Conservation (phyloP, 805 yeast species). For the Saccharomycopsis microspora region DNA sequence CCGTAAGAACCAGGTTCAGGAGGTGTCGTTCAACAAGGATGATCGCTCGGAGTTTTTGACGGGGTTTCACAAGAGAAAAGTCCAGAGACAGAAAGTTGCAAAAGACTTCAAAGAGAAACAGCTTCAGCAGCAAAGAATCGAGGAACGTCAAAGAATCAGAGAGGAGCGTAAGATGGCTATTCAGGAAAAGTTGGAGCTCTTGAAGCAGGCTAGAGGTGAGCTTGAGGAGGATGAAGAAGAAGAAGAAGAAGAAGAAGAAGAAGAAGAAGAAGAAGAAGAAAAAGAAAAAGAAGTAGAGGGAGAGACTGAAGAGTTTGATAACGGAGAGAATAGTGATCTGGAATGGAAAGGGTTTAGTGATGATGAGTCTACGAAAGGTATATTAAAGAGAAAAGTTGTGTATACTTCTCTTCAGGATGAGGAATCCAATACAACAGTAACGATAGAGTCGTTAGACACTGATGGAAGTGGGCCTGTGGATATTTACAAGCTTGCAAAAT, state of each 20-base stretch:
- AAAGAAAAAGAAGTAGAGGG: slow-evolving; percentile 19
- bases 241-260: slow-evolving; percentile 14
- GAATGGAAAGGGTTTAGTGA: neutral
- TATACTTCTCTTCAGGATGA: slow-evolving; percentile 14
- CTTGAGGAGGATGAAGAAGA: slow-evolving; percentile 18
- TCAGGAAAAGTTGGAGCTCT: slow-evolving; percentile 48
- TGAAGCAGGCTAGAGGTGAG: slow-evolving; percentile 33
- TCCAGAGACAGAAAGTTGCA: slow-evolving; percentile 82
- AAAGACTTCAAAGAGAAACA: slow-evolving; percentile 65
- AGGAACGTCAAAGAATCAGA: slow-evolving; percentile 57
- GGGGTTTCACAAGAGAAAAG: slow-evolving; percentile 90
- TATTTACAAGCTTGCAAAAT: slow-evolving; percentile 51
- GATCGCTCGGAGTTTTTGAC: slow-evolving; percentile 78
- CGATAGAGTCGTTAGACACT: slow-evolving; percentile 37
- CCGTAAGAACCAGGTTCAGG: slow-evolving; percentile 51
- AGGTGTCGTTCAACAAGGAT: slow-evolving; percentile 73
- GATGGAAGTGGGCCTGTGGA: slow-evolving; percentile 27
- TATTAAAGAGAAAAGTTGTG: slow-evolving; percentile 14
- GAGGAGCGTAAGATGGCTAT: slow-evolving; percentile 61
- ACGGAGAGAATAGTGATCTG: slow-evolving; percentile 17
- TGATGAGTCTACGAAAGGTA: slow-evolving; percentile 17
- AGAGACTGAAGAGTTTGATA: slow-evolving; percentile 31
- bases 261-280: slow-evolving; percentile 16
- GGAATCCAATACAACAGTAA: slow-evolving; percentile 25
- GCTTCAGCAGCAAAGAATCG: slow-evolving; percentile 59